Percentiles rank a stretch among this genome's conserved stretches.
These are phyloP conservation scores for Alternaria brassicicola DNA, from an alignment of 2,329 filamentous ascomycete species.

Conservation along the genomic window DNA sequence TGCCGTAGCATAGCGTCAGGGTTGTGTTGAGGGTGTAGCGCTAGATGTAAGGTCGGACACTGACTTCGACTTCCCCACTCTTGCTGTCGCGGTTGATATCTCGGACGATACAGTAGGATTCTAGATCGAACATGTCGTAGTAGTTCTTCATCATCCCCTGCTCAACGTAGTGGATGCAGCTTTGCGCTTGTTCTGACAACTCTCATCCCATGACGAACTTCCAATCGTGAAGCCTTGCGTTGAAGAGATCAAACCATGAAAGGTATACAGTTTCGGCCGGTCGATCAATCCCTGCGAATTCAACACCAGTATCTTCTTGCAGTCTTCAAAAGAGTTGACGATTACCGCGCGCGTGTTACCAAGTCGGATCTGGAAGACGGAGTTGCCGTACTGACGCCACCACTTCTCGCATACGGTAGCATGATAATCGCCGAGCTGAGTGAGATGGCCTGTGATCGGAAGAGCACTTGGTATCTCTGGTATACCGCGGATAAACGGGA, in stretches of 20 bases:
- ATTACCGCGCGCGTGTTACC: slow-evolving; percentile 61
- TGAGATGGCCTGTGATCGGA: slow-evolving; percentile 59
- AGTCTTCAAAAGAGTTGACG: slow-evolving; percentile 60
- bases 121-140: slow-evolving; percentile 61
- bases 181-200: slow-evolving; percentile 60
- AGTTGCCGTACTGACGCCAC: slow-evolving; percentile 56
- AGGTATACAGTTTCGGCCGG: slow-evolving; percentile 59
- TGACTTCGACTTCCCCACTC: slow-evolving; percentile 52
- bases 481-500: slow-evolving; percentile 57
- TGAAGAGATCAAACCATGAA: slow-evolving; percentile 59
- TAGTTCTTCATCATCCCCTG: slow-evolving; percentile 57
- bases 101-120: slow-evolving; percentile 58
- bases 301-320: slow-evolving; percentile 57
- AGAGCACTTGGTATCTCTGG: slow-evolving; percentile 59
- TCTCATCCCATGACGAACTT: slow-evolving; percentile 60
- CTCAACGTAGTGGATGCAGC: slow-evolving; percentile 57
- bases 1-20: slow-evolving; percentile 61
- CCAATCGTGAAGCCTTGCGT: slow-evolving; percentile 62
- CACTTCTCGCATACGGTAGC: slow-evolving; percentile 59
- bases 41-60: slow-evolving; percentile 59
- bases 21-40: slow-evolving; percentile 62
- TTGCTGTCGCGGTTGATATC: slow-evolving; percentile 56
- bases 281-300: slow-evolving; percentile 60
- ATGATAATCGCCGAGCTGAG: slow-evolving; percentile 60
- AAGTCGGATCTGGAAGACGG: slow-evolving; percentile 60